Evolutionary conservation across 192 early-diverging fungal species (phyloP), one percentile per base, ranked within the genome.

Genomic region (Cladochytrium replicatum): DNA sequence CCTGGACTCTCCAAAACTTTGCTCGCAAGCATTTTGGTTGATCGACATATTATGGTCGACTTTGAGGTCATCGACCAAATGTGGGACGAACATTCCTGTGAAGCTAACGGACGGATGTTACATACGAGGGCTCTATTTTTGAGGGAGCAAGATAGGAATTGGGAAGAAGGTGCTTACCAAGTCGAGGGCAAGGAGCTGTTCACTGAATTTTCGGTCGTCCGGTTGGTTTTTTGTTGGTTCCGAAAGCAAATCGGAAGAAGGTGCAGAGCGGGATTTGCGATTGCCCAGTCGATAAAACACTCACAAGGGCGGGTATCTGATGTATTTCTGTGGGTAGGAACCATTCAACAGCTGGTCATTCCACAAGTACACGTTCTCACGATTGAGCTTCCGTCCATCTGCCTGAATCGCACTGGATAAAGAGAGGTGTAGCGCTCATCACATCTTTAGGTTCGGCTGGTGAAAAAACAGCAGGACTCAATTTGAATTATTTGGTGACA

Each of bases 331-430:
- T 56, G 15, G 7, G 28, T 41, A 68, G 69, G 69, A 21, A 73
- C 71, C 57, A 76, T 11, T 78, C 75, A 8, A 78, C 75, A 13
- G 76, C 75, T 6, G 75, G 75, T 28, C 75, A 78, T 48, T 77
- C 73, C 6, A 78, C 75, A 0, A 78, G 76, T 58, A n/a, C 76
- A 67, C 52, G 73, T 78, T 11, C 44, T 78, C n/a, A 73, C 71
- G 9, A 78, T 78, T 27, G 75, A 78, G 52, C 60, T 78, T 17
- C 75, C 75, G 23, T 64, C 75, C 0, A 76, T 29, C 60, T 59
- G 15, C 48, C 61, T 1, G 67, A 70, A 40, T 32, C 67, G 22
- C 71, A 74, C 43, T 78, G 75, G 75, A 66, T 78, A 19, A 78
- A 78, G 54, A 56, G 75, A 25, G 72, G 73, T 3, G 75, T 75